A percentile compares a stretch with the other conserved stretches of the same genome.
phyloP scores from a whole-genome alignment of 176 grass and related monocot species.

The Oryza australiensis region DNA sequence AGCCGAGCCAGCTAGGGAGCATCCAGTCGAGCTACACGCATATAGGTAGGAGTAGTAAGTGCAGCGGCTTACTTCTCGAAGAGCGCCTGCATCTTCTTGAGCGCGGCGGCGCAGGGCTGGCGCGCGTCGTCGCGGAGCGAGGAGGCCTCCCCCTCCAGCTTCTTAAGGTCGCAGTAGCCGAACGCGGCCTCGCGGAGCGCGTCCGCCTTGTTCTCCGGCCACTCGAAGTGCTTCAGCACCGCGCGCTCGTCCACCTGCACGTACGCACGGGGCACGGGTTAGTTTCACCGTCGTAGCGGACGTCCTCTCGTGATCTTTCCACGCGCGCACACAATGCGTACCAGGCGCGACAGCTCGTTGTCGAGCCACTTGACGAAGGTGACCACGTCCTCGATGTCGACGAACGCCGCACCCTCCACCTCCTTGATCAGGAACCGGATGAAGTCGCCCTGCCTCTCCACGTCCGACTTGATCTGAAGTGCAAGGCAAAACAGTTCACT shows the following conservation, averaged over 20 bases:
- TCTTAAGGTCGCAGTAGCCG: slow-evolving; percentile 88
- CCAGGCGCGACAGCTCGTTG: slow-evolving; percentile 89
- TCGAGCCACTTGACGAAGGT: slow-evolving; percentile 99
- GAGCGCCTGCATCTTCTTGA: slow-evolving; percentile 94
- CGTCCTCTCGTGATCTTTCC: not conserved
- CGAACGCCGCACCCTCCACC: slow-evolving; percentile 64
- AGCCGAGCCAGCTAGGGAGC: not conserved
- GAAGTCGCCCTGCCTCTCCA: slow-evolving; percentile 90
- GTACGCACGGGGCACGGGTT: not conserved
- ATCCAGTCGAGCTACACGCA: not conserved
- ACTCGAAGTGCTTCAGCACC: slow-evolving; percentile 97
- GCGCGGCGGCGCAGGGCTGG: slow-evolving; percentile 65
- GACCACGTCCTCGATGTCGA: slow-evolving; percentile 78
- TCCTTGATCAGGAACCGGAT: slow-evolving; percentile 91
- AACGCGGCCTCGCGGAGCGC: slow-evolving; percentile 97
- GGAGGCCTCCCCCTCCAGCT: slow-evolving; percentile 59
- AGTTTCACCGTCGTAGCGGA: not conserved
- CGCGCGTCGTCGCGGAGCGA: slow-evolving; percentile 66
- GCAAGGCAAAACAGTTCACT: not conserved
- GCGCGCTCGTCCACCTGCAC: slow-evolving; percentile 95
- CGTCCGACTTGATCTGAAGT: slow-evolving; percentile 80
- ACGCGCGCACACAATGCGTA: slow-evolving; percentile 1
- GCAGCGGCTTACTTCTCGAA: slow-evolving; percentile 71
- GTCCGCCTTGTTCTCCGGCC: slow-evolving; percentile 98
- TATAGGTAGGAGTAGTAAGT: not conserved